These are phyloP conservation scores for Euphorbia pulcherrima DNA, from an alignment of 345 rosid species.

Conservation along the genomic window DNA sequence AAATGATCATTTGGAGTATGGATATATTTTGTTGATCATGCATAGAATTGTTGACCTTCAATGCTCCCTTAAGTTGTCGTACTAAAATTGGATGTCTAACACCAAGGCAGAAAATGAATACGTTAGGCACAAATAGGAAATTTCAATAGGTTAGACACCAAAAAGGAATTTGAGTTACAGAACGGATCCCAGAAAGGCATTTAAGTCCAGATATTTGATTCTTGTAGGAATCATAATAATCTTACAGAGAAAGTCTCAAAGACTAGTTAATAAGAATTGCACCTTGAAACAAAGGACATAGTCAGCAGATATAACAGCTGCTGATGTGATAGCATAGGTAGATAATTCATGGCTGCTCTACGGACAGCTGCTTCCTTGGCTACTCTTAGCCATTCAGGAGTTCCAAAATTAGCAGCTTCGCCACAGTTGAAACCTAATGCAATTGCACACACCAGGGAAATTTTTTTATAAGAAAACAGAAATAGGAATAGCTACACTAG, in stretches of 20 bases:
- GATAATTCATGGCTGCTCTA: conserved; percentile 99
- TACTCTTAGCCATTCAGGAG: conserved; percentile 92
- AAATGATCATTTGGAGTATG: too few species aligned
- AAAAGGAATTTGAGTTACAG: too few species aligned
- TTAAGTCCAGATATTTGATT: not conserved
- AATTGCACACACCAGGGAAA: not conserved
- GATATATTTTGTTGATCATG: too few species aligned
- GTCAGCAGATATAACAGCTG: conserved; percentile 94
- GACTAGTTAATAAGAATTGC: conserved; percentile 24
- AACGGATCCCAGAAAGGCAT: too few species aligned
- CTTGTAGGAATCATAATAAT: conserved; percentile 1
- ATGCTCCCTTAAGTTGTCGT: too few species aligned
- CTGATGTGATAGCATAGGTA: conserved; percentile 99
- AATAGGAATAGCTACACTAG: not conserved
- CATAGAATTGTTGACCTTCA: too few species aligned
- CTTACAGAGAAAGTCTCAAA: not conserved
- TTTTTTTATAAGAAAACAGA: too few species aligned
- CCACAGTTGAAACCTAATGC: conserved; percentile 93
- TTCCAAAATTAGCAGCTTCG: conserved; percentile 98
- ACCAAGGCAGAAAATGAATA: too few species aligned
- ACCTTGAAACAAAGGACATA: conserved; percentile 95
- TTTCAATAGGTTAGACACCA: too few species aligned
- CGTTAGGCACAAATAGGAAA: too few species aligned
- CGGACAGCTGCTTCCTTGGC: conserved; percentile 99
- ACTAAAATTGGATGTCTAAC: too few species aligned